Conservation (phyloP, 148 eudicot genomes). For the Vaccinium corymbosum region DNA sequence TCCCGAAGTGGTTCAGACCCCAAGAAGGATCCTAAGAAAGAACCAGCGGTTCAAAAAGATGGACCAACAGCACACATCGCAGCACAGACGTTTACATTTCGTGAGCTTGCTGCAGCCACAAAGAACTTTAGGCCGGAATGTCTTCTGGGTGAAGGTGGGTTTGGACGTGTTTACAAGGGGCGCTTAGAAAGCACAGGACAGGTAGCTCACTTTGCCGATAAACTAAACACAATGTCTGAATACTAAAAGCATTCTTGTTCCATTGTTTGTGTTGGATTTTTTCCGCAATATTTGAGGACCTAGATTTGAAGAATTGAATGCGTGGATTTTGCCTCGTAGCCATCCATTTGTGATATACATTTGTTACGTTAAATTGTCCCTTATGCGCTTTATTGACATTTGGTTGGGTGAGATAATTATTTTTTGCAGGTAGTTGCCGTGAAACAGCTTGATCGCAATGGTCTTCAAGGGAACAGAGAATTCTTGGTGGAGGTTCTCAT, state of each 20-base stretch:
- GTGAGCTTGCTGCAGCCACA: constrained; percentile 86
- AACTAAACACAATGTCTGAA: background rate
- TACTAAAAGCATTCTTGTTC: background rate
- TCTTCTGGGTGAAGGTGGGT: constrained; percentile 92
- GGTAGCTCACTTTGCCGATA: constrained; percentile 29
- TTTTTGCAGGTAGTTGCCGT: constrained; percentile 79
- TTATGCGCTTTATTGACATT: background rate
- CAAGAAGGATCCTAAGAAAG: constrained; percentile 48
- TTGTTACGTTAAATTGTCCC: background rate
- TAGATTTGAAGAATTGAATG: constrained; percentile 3
- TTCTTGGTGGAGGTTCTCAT: constrained; percentile 91
- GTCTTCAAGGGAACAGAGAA: constrained; percentile 90
- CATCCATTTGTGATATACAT: background rate
- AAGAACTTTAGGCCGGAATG: constrained; percentile 75
- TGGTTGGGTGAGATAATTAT: constrained; percentile 11
- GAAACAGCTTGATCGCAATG: constrained; percentile 92
- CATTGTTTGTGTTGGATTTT: background rate
- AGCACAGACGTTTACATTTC: constrained; percentile 87
- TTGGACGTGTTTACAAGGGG: constrained; percentile 89
- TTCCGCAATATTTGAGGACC: background rate
- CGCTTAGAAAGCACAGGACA: constrained; percentile 80
- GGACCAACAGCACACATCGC: constrained; percentile 75
- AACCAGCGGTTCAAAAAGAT: constrained; percentile 56
- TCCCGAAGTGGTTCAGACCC: constrained; percentile 50
- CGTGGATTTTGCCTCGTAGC: background rate